These are phyloP conservation scores for Capronia coronata DNA, from an alignment of 2,329 filamentous ascomycete species.

Conservation along the genomic window DNA sequence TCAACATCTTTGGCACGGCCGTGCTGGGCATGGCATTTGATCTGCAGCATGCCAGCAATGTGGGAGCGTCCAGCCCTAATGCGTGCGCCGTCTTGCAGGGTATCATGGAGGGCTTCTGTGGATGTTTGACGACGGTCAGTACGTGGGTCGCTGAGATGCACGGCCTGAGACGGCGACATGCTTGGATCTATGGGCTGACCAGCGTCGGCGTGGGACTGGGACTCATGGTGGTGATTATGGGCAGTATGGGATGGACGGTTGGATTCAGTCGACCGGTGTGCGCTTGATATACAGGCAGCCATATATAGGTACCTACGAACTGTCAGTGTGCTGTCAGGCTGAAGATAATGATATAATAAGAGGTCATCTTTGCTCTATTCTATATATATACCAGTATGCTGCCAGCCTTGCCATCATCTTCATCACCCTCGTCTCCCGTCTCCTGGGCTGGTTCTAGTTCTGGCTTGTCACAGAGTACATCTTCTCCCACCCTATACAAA, in stretches of 20 bases:
- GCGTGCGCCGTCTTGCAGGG: conserved; percentile 58
- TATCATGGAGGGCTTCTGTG: conserved; percentile 58
- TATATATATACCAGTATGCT: too few relatives aligned
- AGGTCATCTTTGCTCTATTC: too few relatives aligned
- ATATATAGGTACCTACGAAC: too few relatives aligned
- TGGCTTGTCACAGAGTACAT: too few relatives aligned
- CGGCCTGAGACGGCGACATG: conserved; percentile 46
- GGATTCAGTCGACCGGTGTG: conserved; percentile 41
- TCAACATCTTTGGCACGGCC: conserved; percentile 67
- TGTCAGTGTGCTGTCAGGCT: too few relatives aligned
- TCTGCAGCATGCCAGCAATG: conserved; percentile 56
- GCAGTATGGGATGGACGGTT: conserved; percentile 63
- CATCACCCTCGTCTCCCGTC: too few relatives aligned
- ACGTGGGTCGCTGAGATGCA: conserved; percentile 57
- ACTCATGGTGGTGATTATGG: conserved; percentile 64
- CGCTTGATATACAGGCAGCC: conserved; percentile 8
- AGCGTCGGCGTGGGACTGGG: conserved; percentile 57
- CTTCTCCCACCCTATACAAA: too few relatives aligned
- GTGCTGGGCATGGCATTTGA: conserved; percentile 70
- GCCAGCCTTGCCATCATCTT: too few relatives aligned
- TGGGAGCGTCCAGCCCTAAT: conserved; percentile 40
- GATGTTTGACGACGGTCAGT: conserved; percentile 58
- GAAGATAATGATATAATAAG: too few relatives aligned
- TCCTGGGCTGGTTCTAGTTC: too few relatives aligned
- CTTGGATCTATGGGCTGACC: conserved; percentile 46